Evolutionary conservation across 2,329 filamentous ascomycete species (phyloP).

Genomic region (Elsinoe perseae): DNA sequence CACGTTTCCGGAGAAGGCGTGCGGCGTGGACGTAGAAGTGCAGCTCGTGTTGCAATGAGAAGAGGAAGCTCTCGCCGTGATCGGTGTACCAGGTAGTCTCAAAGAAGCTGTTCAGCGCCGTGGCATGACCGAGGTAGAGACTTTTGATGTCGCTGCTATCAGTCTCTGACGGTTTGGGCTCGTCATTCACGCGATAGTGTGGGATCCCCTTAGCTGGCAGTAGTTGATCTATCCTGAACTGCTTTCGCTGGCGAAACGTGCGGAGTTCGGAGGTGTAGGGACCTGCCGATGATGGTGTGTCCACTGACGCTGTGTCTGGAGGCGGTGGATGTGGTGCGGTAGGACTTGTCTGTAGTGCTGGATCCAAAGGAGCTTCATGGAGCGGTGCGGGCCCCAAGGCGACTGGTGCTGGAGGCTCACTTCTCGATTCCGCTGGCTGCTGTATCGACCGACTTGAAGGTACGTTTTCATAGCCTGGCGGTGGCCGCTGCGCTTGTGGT

Average conservation of each 20-base stretch:
- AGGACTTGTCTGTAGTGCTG: not conserved
- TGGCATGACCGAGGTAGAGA: constrained; percentile 65
- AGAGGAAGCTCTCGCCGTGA: constrained; percentile 13
- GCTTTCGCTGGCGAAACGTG: constrained; percentile 28
- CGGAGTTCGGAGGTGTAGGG: not conserved
- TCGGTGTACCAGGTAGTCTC: constrained; percentile 75
- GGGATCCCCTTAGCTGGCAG: constrained; percentile 53
- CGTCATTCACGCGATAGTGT: constrained; percentile 31
- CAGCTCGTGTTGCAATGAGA: constrained; percentile 36
- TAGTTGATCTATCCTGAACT: constrained; percentile 63
- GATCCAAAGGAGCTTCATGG: constrained; percentile 6
- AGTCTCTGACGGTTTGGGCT: not conserved
- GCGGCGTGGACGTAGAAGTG: constrained; percentile 62
- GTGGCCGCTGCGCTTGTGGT: not conserved
- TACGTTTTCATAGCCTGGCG: not conserved
- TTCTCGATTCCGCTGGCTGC: constrained; percentile 55
- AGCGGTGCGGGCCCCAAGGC: constrained; percentile 26
- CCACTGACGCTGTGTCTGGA: constrained; percentile 33
- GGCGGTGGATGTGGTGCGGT: constrained; percentile 26
- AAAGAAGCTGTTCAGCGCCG: constrained; percentile 65
- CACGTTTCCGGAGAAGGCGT: constrained; percentile 28
- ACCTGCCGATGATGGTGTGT: not conserved
- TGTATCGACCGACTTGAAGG: constrained; percentile 52
- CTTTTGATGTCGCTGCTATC: constrained; percentile 59
- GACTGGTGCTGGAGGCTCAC: constrained; percentile 35